Evolutionary conservation across 2,329 filamentous ascomycete species (phyloP).

Genomic region (Aspergillus luchuensis): DNA sequence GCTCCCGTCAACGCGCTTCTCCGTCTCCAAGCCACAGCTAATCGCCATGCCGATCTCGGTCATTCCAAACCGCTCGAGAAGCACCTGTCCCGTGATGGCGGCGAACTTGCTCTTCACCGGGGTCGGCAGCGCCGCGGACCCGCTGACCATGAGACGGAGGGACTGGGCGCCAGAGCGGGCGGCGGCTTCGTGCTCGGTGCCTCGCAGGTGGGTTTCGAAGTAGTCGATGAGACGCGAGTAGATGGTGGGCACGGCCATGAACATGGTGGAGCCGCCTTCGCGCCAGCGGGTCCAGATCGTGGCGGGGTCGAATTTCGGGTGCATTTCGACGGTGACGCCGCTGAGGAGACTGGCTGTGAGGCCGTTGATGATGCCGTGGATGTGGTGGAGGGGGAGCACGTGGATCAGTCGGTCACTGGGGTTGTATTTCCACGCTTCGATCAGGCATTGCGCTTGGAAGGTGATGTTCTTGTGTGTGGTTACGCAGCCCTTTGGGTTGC

Average conservation of each 20-base stretch:
- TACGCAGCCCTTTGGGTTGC: conserved; percentile 47
- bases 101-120: conserved; percentile 45
- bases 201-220: conserved; percentile 43
- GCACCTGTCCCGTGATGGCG: conserved; percentile 44
- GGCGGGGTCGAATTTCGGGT: conserved; percentile 47
- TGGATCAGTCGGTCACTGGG: conserved; percentile 51
- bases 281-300: conserved; percentile 53
- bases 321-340: conserved; percentile 53
- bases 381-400: conserved; percentile 54
- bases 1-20: conserved; percentile 49
- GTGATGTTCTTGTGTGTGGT: conserved; percentile 46
- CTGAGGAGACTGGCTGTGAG: conserved; percentile 50
- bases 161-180: conserved; percentile 37
- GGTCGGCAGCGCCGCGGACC: conserved; percentile 47
- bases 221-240: conserved; percentile 53
- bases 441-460: conserved; percentile 34
- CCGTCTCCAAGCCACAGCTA: conserved; percentile 46
- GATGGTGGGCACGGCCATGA: conserved; percentile 56
- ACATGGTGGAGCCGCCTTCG: conserved; percentile 48
- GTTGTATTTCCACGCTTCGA: conserved; percentile 35
- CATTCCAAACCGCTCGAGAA: conserved; percentile 54
- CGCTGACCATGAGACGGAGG: conserved; percentile 44
- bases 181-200: conserved; percentile 35
- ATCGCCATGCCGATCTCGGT: conserved; percentile 55
- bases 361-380: conserved; percentile 55